Conservation (phyloP, 257 asterid genomes). For the Linaria vulgaris region DNA sequence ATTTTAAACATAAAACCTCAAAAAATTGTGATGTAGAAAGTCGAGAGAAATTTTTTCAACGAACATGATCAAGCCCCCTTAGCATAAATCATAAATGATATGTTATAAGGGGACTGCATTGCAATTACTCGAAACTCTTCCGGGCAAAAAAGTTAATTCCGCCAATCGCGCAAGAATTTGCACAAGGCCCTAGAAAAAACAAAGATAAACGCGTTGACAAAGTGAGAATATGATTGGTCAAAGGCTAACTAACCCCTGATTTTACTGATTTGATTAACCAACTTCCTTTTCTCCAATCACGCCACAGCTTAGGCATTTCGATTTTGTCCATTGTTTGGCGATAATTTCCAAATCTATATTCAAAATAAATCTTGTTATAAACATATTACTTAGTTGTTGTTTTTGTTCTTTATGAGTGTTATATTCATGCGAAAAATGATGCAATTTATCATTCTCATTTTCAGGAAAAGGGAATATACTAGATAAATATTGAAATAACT, state of each 20-base stretch:
- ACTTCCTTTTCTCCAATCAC: neutral
- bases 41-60: neutral
- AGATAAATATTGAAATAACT: neutral
- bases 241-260: constrained; percentile 29
- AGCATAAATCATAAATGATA: constrained; percentile 12
- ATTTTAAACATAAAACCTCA: neutral
- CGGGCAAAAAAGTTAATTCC: constrained; percentile 25
- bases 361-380: too few relatives aligned
- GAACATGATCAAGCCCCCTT: neutral
- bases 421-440: too few relatives aligned
- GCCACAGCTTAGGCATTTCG: neutral
- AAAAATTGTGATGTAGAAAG: neutral
- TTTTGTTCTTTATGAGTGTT: too few relatives aligned
- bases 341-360: too few relatives aligned
- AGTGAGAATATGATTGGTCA: constrained; percentile 42
- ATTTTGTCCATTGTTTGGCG: too few relatives aligned
- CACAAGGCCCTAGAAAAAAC: constrained; percentile 36
- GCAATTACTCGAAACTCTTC: constrained; percentile 7
- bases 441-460: neutral
- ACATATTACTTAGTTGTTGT: too few relatives aligned
- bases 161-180: constrained; percentile 49
- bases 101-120: neutral
- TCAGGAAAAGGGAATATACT: neutral
- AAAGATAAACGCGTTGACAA: constrained; percentile 38
- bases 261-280: constrained; percentile 26